Base-by-base conservation (phyloP, 192 early-diverging fungal genomes). In the Lobosporangium transversale region DNA sequence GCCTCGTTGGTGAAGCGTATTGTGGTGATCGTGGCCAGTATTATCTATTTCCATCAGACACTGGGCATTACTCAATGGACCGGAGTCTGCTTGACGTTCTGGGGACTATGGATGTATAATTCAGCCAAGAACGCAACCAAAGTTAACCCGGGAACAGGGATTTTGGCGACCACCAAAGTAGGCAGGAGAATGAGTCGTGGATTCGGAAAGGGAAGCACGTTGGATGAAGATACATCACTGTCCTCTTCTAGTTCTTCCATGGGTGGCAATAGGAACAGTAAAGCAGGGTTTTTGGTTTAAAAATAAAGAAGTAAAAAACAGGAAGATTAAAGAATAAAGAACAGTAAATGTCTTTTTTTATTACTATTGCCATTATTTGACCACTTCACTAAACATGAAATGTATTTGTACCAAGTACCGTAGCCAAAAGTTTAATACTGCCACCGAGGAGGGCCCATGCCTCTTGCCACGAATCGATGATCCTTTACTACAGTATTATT, bases 1-100 rank as follows among this genome's bases (percentile, higher is more conserved):
- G 89, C 91, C 3, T 91, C 90, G 4, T 86, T 97, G 55, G 79
- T 94, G 52, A 97, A 97, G 79, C 86, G 95, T 15, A 94, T 97
- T 53, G 89, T 94, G 78, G 94, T 97, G 23, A 95, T 97, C 79
- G 84, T 89, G 27, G 89, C 91, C 30, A 84, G 86, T 47, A 94
- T 97, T 51, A 49, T 94, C 20, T 97, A 92, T 83, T 94, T 94
- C 79, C 88, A 90, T 36, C 92, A 97, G 66, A 80, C 86, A 12
- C 87, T 95, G 5, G 83, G 83, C 9, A 37, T 60, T 3, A 63
- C 89, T 8, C 94, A 97, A 73, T 86, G 83, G 32, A 51, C 88
- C 26, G 95, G 95, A 18, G 92, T 97, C 15, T 58, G 80, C 23
- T 53, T 95, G 66, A 95, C 94, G 1, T 95, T 97, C 82, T 36